A percentile compares a stretch with the other conserved stretches of the same genome.
Conservation (phyloP, 768 basidiomycete genomes). For the Termitomyces sp. region DNA sequence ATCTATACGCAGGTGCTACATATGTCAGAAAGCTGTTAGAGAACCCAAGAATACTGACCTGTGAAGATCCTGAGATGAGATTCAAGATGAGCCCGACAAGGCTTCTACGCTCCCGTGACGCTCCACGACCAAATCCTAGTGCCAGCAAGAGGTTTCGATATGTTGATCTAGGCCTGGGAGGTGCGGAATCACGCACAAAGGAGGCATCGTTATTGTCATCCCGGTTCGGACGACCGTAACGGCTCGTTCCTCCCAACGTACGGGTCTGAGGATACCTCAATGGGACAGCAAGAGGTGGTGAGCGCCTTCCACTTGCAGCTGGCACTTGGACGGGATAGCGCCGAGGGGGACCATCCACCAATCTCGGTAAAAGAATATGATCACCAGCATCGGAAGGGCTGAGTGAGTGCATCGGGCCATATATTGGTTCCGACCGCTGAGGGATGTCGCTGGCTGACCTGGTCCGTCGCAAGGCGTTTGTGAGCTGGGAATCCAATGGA, state of each 20-base stretch:
- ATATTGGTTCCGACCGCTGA: constrained; percentile 26
- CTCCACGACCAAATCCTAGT: constrained; percentile 55
- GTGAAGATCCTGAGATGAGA: constrained; percentile 47
- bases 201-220: background rate
- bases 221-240: background rate
- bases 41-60: constrained; percentile 28
- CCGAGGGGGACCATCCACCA: background rate
- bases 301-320: background rate
- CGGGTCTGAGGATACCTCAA: constrained; percentile 5
- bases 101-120: constrained; percentile 49
- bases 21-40: background rate
- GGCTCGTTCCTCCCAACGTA: constrained; percentile 20
- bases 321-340: background rate
- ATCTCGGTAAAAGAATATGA: constrained; percentile 4
- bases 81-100: constrained; percentile 53
- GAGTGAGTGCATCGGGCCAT: constrained; percentile 18
- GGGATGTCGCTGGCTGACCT: constrained; percentile 41
- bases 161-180: constrained; percentile 13
- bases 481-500: constrained; percentile 18
- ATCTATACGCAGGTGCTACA: constrained; percentile 35
- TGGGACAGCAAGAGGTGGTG: constrained; percentile 4
- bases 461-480: constrained; percentile 32
- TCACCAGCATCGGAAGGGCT: constrained; percentile 18
- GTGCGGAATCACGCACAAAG: constrained; percentile 14
- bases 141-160: constrained; percentile 32